Base-by-base conservation (phyloP, 139 green algal genomes). In the Desmodesmus armatus region DNA sequence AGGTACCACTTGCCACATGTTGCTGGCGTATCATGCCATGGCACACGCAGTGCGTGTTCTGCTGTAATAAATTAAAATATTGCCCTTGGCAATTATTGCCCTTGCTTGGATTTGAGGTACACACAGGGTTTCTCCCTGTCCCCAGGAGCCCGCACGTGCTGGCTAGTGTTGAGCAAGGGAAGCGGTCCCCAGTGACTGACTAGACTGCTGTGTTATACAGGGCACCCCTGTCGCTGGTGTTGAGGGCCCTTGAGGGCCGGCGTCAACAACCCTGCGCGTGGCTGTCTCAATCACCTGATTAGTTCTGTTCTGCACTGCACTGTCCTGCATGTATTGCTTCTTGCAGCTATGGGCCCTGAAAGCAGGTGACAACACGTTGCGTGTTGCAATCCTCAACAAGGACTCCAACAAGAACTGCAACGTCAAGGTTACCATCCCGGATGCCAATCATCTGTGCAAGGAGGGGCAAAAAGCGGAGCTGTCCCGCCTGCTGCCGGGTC, bases 311-410 rank as follows among this genome's bases (percentile, higher is more conserved):
- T 69, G 19, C 17, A 62, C 51, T 27, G 17, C 21, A 62, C 1
- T 62, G 51, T 19, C 51, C 19, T 17, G 51, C 51, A 2, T 17
- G 21, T 62, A 2, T 19, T 62, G 51, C 51, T 27, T 17, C 66
- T 62, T 23, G 41, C 73, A 80, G 73, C 19, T 80, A 11, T 80
- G 49, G 47, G 73, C 29, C 0, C 73, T 80, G 47, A 63, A 63
- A 1, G 31, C 73, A 4, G 73, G 67, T 49, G 47, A 80, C 27
- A 49, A 49, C 3, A 13, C 47, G 19, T 4, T 67, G 3, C 73
- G 73, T 33, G 39, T 80, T 0, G 73, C 55, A 2, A 29, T 80
- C 15, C 66, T 80, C 47, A 80, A 80, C 73, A 80, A 80, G 47
- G 73, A 80, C 19, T 47, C 47, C 21, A 15, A 4, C 13, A 37